phyloP scores from a whole-genome alignment of 148 eudicot species.

The Chenopodium quinoa region DNA sequence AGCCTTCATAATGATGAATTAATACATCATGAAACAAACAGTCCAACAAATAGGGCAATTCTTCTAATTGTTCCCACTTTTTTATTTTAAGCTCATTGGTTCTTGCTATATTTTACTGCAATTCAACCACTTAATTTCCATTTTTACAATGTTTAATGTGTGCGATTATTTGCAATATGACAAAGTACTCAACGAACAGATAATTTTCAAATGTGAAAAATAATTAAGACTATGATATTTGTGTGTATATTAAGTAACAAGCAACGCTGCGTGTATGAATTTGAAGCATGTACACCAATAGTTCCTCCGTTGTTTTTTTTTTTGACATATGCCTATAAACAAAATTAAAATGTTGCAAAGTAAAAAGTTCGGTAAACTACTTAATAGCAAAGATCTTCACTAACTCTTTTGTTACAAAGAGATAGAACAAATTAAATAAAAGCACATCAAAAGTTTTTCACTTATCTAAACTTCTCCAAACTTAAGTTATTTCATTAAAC shows the following conservation, averaged over 20 bases:
- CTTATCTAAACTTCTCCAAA: too few species aligned
- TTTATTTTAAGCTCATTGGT: background rate
- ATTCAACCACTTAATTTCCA: background rate
- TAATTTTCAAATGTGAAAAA: background rate
- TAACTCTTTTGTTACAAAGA: too few species aligned
- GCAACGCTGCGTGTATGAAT: background rate
- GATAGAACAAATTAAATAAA: too few species aligned
- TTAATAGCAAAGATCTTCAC: too few species aligned
- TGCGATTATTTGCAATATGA: background rate
- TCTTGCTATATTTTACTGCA: background rate
- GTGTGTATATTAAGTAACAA: background rate
- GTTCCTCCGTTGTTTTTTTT: too few species aligned
- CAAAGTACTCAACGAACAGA: background rate
- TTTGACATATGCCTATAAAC: too few species aligned
- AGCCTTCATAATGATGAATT: constrained; percentile 18
- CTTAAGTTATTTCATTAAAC: too few species aligned
- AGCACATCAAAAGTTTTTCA: too few species aligned
- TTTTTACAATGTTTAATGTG: background rate
- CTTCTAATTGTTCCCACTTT: too few species aligned
- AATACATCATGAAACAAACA: background rate
- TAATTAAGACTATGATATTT: background rate
- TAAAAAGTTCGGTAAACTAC: too few species aligned
- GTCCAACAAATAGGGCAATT: background rate
- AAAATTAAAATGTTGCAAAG: too few species aligned
- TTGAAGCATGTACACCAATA: background rate